Evolutionary conservation across 352 stramenopile genomes (phyloP), one percentile per base, ranked within the genome.

Genomic region (Phytophthora pisi): DNA sequence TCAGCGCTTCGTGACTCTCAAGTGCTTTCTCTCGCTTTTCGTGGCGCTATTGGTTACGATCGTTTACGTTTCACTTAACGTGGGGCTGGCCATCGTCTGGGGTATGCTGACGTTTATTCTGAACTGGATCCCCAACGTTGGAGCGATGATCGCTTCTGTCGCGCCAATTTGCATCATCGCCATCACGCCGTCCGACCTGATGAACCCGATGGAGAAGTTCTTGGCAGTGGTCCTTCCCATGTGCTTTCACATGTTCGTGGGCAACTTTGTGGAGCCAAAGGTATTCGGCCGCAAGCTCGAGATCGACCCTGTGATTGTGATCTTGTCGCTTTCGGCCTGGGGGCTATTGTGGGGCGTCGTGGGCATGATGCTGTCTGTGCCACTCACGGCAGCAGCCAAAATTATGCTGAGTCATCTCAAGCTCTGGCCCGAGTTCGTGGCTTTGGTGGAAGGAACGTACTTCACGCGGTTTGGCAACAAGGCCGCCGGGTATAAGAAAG

Each of bases 191-290:
- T 77, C 75, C 20, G 74, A 92, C 30, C 51, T 96, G 24, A 96
- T 96, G 88, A 95, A 91, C 65, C 84, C 86, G 16, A 95, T 96
- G 86, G 86, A 96, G 61, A 96, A 96, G 72, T 93, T 96, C 66
- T 54, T 96, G 23, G 88, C 88, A 6, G 91, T 96, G 68, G 66
- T 81, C 30, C 65, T 96, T 56, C 88, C 88, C 7, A 95, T 93
- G 85, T 92, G 80, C 60, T 95, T 96, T 66, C 88, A 96, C 79
- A 91, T 92, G 82, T 95, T 96, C 63, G 86, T 95, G 15, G 88
- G 88, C 36, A 96, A 95, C 66, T 96, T 96, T 51, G 90, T 96
- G 50, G 88, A 96, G 62, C 88, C 88, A 16, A 93, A 93, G 56
- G 87, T 96, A 11, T 93, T 96, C 63, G 88, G 88, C n/a, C 78